Conservation (phyloP, 768 basidiomycete species). For the Boletus barrowsii region DNA sequence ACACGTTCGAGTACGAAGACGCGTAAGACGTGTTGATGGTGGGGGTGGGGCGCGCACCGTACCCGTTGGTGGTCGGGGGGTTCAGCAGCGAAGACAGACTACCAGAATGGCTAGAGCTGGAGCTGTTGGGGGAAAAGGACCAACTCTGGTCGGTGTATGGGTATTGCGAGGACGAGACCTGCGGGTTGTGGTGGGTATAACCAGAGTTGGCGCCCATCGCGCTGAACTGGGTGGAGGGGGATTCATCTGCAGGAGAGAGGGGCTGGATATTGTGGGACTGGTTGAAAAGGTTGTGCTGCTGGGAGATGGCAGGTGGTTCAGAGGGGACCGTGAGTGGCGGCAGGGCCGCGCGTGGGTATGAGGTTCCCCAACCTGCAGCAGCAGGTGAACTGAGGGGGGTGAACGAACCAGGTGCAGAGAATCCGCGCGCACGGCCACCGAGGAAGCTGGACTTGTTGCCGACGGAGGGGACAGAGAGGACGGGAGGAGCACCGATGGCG, state of each 20-base stretch:
- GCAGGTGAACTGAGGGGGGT: constrained; percentile 63
- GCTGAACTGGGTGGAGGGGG: constrained; percentile 48
- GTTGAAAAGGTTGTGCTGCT: constrained; percentile 55
- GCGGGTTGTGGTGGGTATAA: constrained; percentile 30
- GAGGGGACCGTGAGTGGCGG: constrained; percentile 84
- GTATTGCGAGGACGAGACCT: constrained; percentile 55
- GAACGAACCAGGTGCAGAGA: constrained; percentile 81
- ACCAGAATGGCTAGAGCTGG: constrained; percentile 63
- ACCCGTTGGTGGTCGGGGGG: constrained; percentile 47
- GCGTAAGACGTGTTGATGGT: constrained; percentile 71
- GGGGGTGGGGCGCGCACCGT: constrained; percentile 54
- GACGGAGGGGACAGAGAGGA: constrained; percentile 58
- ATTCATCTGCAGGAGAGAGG: constrained; percentile 68
- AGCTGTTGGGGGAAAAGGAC: constrained; percentile 44
- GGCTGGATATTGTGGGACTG: constrained; percentile 60
- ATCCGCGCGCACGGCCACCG: constrained; percentile 67
- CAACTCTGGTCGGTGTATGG: constrained; percentile 65
- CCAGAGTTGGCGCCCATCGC: constrained; percentile 36
- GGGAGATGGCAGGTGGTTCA: constrained; percentile 61
- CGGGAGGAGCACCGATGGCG: constrained; percentile 64
- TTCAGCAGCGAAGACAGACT: constrained; percentile 78
- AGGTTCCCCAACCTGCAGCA: constrained; percentile 56
- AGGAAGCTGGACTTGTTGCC: constrained; percentile 36
- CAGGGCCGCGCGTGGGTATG: constrained; percentile 59
- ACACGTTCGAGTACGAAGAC: constrained; percentile 65